Conservation (phyloP, 1,139 yeast species). For the Saccharomyces hybrid region DNA sequence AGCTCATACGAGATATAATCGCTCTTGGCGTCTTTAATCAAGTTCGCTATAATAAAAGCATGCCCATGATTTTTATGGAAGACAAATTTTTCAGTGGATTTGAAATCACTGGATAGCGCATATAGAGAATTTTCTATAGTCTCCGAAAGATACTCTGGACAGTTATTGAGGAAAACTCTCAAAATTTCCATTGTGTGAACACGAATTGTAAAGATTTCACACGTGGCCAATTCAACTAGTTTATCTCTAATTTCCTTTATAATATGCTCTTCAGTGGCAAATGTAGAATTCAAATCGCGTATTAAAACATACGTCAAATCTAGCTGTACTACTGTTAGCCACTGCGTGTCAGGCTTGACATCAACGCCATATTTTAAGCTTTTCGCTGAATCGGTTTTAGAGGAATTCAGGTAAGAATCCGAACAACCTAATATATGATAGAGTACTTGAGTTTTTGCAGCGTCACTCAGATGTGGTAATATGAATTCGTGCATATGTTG, state of each 20-base stretch:
- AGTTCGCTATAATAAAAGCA: conserved; percentile 37
- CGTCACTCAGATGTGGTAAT: conserved; percentile 24
- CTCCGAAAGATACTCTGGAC: conserved; percentile 30
- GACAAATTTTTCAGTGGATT: conserved; percentile 31
- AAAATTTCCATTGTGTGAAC: conserved; percentile 34
- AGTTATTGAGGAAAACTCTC: conserved; percentile 30
- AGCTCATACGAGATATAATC: conserved; percentile 34
- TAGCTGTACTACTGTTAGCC: conserved; percentile 23
- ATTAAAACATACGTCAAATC: conserved; percentile 24
- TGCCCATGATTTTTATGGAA: conserved; percentile 38
- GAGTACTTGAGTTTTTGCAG: conserved; percentile 23
- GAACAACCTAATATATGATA: conserved; percentile 14
- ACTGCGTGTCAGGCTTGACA: conserved; percentile 8
- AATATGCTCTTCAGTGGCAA: conserved; percentile 25
- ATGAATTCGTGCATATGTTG: conserved; percentile 19
- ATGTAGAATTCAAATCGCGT: conserved; percentile 25
- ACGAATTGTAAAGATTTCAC: conserved; percentile 34
- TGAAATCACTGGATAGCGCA: conserved; percentile 33
- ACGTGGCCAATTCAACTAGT: conserved; percentile 31
- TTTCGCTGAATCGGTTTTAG: background rate
- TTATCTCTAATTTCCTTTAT: conserved; percentile 26
- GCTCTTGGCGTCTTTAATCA: conserved; percentile 30
- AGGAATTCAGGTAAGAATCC: conserved; percentile 1
- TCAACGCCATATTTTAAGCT: background rate
- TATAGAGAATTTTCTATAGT: conserved; percentile 28